phyloP scores from a whole-genome alignment of 805 yeast genomes.

The Wickerhamomyces kurtzmanii region DNA sequence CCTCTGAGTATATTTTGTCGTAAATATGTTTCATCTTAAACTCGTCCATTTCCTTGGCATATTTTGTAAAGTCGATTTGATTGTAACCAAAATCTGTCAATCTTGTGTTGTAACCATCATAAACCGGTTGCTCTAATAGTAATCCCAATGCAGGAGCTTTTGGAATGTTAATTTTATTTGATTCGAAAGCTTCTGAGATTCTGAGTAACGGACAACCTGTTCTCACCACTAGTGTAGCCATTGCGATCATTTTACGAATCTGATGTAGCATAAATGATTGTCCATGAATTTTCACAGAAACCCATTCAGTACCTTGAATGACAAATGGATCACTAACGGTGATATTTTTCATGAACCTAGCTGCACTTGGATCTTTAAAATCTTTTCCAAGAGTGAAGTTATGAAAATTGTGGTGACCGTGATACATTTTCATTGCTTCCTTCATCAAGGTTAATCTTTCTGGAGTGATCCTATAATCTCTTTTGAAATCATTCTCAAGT shows the following conservation, averaged over 20 bases:
- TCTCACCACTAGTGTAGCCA: conserved; percentile 81
- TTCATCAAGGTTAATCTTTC: conserved; percentile 58
- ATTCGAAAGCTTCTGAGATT: conserved; percentile 67
- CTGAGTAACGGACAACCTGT: conserved; percentile 76
- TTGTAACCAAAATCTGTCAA: conserved; percentile 71
- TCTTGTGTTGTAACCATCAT: conserved; percentile 70
- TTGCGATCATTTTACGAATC: conserved; percentile 94
- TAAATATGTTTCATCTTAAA: conserved; percentile 86
- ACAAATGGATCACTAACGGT: conserved; percentile 82
- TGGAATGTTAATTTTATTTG: conserved; percentile 77
- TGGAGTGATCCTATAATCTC: conserved; percentile 54
- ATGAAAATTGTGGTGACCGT: conserved; percentile 89
- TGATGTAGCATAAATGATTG: conserved; percentile 98
- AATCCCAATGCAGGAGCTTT: conserved; percentile 96
- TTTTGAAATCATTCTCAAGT: conserved; percentile 57
- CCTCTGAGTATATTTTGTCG: conserved; percentile 88
- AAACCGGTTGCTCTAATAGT: conserved; percentile 84
- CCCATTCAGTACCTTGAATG: conserved; percentile 93
- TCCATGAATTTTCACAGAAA: conserved; percentile 92
- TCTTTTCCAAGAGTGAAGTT: conserved; percentile 78
- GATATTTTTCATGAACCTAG: conserved; percentile 71
- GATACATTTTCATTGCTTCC: conserved; percentile 58
- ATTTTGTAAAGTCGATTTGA: conserved; percentile 57
- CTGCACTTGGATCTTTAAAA: conserved; percentile 78
- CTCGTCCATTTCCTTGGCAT: conserved; percentile 61